phyloP scores from a whole-genome alignment of 176 grass and related monocot genomes.

The Oryza punctata region DNA sequence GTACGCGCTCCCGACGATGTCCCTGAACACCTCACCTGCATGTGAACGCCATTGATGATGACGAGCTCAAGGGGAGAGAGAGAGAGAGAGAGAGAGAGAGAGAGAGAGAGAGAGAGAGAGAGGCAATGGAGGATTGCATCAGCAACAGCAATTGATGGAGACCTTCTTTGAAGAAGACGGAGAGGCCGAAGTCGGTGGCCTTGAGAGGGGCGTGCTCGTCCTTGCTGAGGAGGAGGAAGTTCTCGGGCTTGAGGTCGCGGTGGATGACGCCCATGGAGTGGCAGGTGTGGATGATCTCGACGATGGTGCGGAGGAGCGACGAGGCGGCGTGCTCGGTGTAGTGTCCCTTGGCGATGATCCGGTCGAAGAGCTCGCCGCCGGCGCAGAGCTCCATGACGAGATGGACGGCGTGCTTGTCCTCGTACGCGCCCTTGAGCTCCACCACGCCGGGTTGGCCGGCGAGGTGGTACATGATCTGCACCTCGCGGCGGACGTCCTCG shows the following conservation, averaged over 20 bases:
- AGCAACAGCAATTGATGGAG: too few species aligned
- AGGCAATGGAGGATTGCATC: not conserved
- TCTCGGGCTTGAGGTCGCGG: conserved; percentile 93
- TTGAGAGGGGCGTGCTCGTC: conserved; percentile 79
- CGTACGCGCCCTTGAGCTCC: conserved; percentile 84
- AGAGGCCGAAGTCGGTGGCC: conserved; percentile 80
- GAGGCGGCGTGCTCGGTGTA: conserved; percentile 87
- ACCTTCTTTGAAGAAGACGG: conserved; percentile 90
- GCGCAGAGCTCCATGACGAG: conserved; percentile 96
- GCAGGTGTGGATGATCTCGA: conserved; percentile 89
- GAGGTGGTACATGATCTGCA: conserved; percentile 99
- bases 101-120: too few species aligned
- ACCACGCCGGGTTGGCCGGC: conserved; percentile 80
- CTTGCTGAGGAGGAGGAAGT: conserved; percentile 80
- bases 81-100: too few species aligned
- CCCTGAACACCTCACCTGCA: conserved; percentile 80
- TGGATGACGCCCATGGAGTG: conserved; percentile 96
- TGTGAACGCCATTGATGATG: not conserved
- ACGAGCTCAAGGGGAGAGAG: not conserved
- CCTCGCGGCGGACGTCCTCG: conserved; percentile 88
- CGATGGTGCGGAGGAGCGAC: conserved; percentile 66
- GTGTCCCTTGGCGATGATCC: conserved; percentile 85
- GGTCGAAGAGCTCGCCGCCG: conserved; percentile 88
- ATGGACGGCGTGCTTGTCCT: conserved; percentile 83
- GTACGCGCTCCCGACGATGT: conserved; percentile 86